A percentile compares a stretch with the other conserved stretches of the same genome.
phyloP scores from a whole-genome alignment of 192 early-diverging fungal species.

The Mortierella antarctica region DNA sequence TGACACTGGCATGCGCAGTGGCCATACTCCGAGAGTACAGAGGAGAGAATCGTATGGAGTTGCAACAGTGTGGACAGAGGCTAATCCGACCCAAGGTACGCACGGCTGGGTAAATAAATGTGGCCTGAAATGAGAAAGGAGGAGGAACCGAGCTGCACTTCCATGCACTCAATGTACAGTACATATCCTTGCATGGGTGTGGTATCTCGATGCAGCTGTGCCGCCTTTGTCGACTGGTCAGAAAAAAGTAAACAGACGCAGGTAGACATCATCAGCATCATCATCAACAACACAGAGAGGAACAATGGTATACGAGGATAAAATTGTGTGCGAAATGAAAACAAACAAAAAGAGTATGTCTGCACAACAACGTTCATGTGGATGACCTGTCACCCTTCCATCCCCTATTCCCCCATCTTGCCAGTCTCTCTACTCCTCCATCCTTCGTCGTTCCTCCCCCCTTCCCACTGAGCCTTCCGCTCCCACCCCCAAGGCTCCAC shows the following conservation, averaged over 20 bases:
- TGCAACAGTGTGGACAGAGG: no score
- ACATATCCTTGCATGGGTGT: no score
- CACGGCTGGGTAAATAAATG: no score
- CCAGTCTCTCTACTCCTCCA: not conserved
- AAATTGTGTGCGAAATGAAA: slow-evolving; percentile 20
- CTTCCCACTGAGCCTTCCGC: not conserved
- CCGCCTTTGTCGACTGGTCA: no score
- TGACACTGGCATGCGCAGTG: no score
- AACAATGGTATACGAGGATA: not conserved
- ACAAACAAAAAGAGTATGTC: not conserved
- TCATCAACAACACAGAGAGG: not conserved
- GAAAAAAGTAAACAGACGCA: not conserved
- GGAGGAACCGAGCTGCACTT: no score
- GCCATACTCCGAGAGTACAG: no score
- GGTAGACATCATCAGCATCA: not conserved
- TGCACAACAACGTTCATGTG: slow-evolving; percentile 18
- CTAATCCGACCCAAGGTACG: no score
- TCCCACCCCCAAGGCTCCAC: not conserved
- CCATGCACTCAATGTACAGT: no score
- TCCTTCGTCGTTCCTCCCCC: not conserved
- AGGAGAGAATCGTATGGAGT: no score
- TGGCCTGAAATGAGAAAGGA: no score
- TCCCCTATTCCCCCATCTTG: not conserved
- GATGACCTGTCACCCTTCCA: not conserved
- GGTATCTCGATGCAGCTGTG: no score